A percentile compares a stretch with the other conserved stretches of the same genome.
These are phyloP conservation scores for Termitomyces sp. DNA, from an alignment of 768 basidiomycete species.

Conservation along the genomic window DNA sequence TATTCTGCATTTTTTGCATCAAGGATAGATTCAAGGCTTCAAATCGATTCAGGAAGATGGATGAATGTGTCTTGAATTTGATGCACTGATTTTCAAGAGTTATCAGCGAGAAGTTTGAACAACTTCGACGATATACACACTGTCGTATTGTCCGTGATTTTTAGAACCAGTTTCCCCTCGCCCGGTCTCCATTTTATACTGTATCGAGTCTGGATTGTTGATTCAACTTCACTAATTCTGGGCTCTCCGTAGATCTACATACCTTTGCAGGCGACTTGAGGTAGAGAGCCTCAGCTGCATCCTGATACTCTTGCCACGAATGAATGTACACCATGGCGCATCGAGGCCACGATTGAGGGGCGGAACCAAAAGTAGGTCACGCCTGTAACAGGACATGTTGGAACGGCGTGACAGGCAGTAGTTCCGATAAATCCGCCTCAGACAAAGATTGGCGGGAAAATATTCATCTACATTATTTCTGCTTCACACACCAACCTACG, in stretches of 20 bases:
- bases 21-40: conserved; percentile 84
- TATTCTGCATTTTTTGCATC: conserved; percentile 84
- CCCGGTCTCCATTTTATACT: conserved; percentile 87
- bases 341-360: conserved; percentile 24
- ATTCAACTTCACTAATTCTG: not conserved
- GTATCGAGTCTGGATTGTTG: conserved; percentile 65
- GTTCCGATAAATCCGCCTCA: conserved; percentile 18
- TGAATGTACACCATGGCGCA: conserved; percentile 83
- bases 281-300: conserved; percentile 86
- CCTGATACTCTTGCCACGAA: conserved; percentile 86
- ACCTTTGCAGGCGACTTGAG: conserved; percentile 73
- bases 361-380: conserved; percentile 16
- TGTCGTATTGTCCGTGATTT: conserved; percentile 87
- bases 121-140: conserved; percentile 39
- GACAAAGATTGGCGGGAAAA: conserved; percentile 3
- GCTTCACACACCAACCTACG: not conserved
- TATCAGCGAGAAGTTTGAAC: not conserved
- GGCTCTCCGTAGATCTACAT: conserved; percentile 18
- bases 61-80: conserved; percentile 94
- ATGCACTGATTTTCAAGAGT: conserved; percentile 57
- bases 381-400: conserved; percentile 12
- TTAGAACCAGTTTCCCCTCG: conserved; percentile 84
- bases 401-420: conserved; percentile 4
- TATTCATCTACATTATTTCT: conserved; percentile 1
- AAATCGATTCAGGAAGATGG: conserved; percentile 94